Evolutionary conservation across 306 rosid species (phyloP).

Genomic region (Adenanthera pavonina): DNA sequence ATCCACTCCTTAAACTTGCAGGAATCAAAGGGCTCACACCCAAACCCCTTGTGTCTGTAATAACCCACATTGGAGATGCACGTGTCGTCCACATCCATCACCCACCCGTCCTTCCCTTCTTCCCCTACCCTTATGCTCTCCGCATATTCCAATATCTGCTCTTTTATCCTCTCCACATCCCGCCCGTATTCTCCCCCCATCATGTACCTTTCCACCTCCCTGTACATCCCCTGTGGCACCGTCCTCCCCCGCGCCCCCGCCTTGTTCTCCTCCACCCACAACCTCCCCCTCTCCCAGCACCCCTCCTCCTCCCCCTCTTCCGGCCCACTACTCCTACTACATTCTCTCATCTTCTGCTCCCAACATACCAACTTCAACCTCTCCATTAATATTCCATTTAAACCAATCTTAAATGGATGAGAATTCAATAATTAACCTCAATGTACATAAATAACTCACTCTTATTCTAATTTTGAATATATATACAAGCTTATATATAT

Average conservation of each 20-base stretch:
- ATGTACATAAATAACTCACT: no score
- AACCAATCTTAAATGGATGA: no score
- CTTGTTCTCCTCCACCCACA: constrained; percentile 59
- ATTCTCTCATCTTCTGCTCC: not conserved
- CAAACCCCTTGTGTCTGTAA: constrained; percentile 58
- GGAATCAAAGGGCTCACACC: constrained; percentile 85
- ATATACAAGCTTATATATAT: not conserved
- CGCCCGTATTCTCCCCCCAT: constrained; percentile 60
- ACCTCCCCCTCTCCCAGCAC: constrained; percentile 64
- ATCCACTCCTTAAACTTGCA: constrained; percentile 75
- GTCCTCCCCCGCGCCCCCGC: constrained; percentile 35
- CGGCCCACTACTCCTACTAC: no score
- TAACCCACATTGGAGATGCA: constrained; percentile 74
- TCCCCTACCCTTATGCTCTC: constrained; percentile 25
- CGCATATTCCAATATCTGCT: constrained; percentile 49
- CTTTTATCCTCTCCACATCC: constrained; percentile 48
- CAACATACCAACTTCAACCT: not conserved
- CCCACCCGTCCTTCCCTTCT: constrained; percentile 70
- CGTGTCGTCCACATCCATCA: constrained; percentile 83
- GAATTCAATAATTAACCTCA: no score
- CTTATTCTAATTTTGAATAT: no score
- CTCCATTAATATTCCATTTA: constrained; percentile 16
- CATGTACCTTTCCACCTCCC: constrained; percentile 58
- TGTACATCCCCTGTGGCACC: constrained; percentile 37
- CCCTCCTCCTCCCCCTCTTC: constrained; percentile 15